These are phyloP conservation scores for Yamadazyma kitorensis DNA, from an alignment of 805 yeast species.

Conservation along the genomic window DNA sequence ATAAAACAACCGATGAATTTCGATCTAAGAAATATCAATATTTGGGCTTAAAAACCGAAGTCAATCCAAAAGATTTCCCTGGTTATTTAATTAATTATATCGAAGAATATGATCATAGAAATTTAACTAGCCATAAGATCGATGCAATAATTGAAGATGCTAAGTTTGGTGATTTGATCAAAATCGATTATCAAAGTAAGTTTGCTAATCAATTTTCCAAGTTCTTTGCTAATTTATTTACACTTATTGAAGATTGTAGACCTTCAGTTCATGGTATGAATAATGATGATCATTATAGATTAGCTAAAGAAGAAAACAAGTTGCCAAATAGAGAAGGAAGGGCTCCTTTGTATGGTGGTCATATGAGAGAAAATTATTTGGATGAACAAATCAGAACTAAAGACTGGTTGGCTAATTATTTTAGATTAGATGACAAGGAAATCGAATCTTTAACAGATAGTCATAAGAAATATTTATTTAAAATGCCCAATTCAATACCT, in stretches of 20 bases:
- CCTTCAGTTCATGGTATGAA: conserved; percentile 23
- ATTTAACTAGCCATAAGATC: conserved; percentile 1
- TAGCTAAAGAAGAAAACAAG: conserved; percentile 15
- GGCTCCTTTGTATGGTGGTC: conserved; percentile 32
- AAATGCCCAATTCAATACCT: conserved; percentile 23
- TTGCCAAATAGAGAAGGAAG: conserved; percentile 23
- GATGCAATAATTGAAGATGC: neutral
- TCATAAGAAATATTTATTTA: conserved; percentile 20
- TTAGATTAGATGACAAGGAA: conserved; percentile 21
- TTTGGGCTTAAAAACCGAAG: conserved; percentile 1
- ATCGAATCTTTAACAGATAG: conserved; percentile 16
- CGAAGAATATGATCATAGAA: conserved; percentile 11
- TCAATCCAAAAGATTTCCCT: conserved; percentile 5
- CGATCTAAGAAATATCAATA: conserved; percentile 1
- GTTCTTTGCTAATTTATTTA: conserved; percentile 21
- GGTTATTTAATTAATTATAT: conserved; percentile 5
- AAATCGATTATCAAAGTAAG: conserved; percentile 8
- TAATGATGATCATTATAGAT: conserved; percentile 26
- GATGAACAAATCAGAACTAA: conserved; percentile 28
- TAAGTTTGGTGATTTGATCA: conserved; percentile 5
- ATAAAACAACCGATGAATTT: neutral
- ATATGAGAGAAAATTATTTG: conserved; percentile 27
- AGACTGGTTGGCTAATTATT: conserved; percentile 20
- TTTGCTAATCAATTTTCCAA: conserved; percentile 6
- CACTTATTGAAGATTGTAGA: conserved; percentile 16